These are phyloP conservation scores for Astragalus glycyphyllos DNA, from an alignment of 306 rosid species.

Conservation along the genomic window DNA sequence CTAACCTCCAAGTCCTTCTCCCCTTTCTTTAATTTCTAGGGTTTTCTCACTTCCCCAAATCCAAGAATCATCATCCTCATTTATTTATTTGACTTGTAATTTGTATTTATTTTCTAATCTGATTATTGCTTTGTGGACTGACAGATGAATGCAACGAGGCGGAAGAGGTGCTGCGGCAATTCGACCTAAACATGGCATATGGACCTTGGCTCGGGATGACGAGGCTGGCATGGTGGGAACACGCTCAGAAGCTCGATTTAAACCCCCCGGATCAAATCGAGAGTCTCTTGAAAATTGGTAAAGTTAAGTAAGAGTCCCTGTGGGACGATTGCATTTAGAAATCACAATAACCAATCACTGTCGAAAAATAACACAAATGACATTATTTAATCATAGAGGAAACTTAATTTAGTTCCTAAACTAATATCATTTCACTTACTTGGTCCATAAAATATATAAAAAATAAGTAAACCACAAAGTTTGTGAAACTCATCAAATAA, in stretches of 20 bases:
- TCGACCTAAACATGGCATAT: slow-evolving; percentile 78
- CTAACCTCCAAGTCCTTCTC: slow-evolving; percentile 47
- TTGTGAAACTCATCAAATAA: too few species aligned
- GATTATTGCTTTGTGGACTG: neutral
- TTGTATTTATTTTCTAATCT: neutral
- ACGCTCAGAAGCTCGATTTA: slow-evolving; percentile 72
- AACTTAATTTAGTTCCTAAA: too few species aligned
- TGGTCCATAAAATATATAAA: too few species aligned
- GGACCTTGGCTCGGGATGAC: slow-evolving; percentile 88
- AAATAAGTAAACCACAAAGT: too few species aligned
- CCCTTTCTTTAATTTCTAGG: neutral
- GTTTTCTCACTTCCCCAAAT: neutral
- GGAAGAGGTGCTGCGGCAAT: slow-evolving; percentile 69
- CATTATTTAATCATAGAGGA: too few species aligned
- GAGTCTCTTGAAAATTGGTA: slow-evolving; percentile 51
- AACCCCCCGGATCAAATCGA: slow-evolving; percentile 69
- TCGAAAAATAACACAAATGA: too few species aligned
- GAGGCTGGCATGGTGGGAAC: slow-evolving; percentile 78
- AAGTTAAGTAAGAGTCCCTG: slow-evolving; percentile 50
- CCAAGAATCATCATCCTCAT: neutral
- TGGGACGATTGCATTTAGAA: slow-evolving; percentile 68
- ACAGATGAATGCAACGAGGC: slow-evolving; percentile 62
- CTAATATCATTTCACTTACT: too few species aligned
- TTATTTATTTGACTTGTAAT: neutral
- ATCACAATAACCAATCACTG: neutral